phyloP scores from a whole-genome alignment of 805 yeast genomes.

The Candida saitoana region DNA sequence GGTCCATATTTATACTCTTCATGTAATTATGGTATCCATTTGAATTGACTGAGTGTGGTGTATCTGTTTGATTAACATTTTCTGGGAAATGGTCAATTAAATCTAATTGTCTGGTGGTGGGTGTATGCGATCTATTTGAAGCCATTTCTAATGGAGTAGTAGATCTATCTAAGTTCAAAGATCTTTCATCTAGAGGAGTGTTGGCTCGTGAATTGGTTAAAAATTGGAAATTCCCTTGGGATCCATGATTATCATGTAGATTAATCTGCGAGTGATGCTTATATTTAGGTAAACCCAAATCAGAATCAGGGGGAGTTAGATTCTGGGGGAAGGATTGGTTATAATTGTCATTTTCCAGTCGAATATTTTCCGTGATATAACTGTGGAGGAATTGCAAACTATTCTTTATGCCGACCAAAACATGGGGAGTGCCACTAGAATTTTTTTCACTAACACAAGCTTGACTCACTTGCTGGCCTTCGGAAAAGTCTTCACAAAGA shows the following conservation, averaged over 20 bases:
- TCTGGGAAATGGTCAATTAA: slow-evolving; percentile 3
- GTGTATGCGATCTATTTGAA: not conserved
- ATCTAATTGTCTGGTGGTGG: slow-evolving; percentile 1
- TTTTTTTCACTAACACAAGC: slow-evolving; percentile 49
- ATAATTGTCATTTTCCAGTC: slow-evolving; percentile 4
- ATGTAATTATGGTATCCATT: slow-evolving; percentile 1
- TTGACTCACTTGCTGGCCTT: slow-evolving; percentile 72
- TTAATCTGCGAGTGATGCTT: slow-evolving; percentile 1
- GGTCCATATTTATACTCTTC: not conserved
- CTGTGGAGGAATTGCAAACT: slow-evolving; percentile 52
- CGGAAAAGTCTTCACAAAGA: slow-evolving; percentile 79
- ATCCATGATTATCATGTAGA: slow-evolving; percentile 1
- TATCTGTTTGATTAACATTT: slow-evolving; percentile 8
- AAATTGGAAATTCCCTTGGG: slow-evolving; percentile 1
- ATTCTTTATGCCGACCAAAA: slow-evolving; percentile 52
- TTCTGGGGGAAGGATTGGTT: slow-evolving; percentile 12
- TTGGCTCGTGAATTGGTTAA: not conserved
- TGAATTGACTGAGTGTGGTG: slow-evolving; percentile 4
- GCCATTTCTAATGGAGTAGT: not conserved
- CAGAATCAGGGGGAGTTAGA: not conserved
- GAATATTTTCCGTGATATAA: slow-evolving; percentile 44
- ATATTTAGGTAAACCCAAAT: not conserved
- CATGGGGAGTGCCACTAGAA: slow-evolving; percentile 64
- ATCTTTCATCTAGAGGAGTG: slow-evolving; percentile 1
- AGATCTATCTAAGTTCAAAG: not conserved